Evolutionary conservation across 176 grass and related monocot species (phyloP).

Genomic region (Carex scoparia): DNA sequence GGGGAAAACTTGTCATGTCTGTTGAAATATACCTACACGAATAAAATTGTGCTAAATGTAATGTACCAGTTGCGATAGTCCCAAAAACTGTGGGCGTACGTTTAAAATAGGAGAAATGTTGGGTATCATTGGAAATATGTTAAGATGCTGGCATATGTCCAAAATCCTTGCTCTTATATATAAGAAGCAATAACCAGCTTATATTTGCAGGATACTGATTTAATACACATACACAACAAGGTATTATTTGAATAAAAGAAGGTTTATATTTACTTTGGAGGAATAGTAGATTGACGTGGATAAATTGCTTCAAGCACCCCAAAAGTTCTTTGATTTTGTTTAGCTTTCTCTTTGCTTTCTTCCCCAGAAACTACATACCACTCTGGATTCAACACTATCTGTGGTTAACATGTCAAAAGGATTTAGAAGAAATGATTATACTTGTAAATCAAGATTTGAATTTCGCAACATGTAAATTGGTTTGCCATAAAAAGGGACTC

Average conservation of each 20-base stretch:
- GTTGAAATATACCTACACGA: neutral
- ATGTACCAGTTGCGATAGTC: neutral
- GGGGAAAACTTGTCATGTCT: neutral
- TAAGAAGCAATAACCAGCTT: neutral
- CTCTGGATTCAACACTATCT: slow-evolving; percentile 60
- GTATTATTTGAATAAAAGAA: slow-evolving; percentile 23
- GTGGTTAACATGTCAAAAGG: slow-evolving; percentile 19
- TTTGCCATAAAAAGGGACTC: neutral
- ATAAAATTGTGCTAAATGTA: neutral
- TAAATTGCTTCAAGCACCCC: slow-evolving; percentile 95
- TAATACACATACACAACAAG: neutral
- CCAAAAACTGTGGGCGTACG: neutral
- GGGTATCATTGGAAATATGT: slow-evolving; percentile 13
- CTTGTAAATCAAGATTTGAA: neutral
- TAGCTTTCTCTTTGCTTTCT: slow-evolving; percentile 66
- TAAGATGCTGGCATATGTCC: neutral
- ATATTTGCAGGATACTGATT: neutral
- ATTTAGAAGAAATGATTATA: neutral
- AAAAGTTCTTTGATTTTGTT: slow-evolving; percentile 76
- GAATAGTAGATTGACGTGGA: slow-evolving; percentile 72
- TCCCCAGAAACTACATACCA: slow-evolving; percentile 73
- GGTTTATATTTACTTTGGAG: slow-evolving; percentile 64
- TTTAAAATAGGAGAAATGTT: slow-evolving; percentile 15
- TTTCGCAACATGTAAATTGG: neutral
- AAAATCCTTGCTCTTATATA: neutral